Evolutionary conservation across 2,329 filamentous ascomycete genomes (phyloP).

Genomic region (Fusarium solani-melongenae): DNA sequence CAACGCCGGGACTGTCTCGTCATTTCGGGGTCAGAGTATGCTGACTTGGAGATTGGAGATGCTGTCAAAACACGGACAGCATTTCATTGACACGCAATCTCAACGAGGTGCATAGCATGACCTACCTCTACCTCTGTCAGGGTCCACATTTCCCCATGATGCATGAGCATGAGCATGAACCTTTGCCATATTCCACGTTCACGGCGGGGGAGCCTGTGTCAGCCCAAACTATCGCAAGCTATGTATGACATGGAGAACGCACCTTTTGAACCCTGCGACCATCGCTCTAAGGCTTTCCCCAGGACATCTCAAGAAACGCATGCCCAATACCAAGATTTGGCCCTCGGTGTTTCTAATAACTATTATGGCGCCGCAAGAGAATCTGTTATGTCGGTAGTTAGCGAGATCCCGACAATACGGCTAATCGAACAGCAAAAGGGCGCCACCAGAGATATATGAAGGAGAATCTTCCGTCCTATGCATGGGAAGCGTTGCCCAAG

Average conservation of each 20-base stretch:
- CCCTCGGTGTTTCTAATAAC: neutral
- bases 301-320: neutral
- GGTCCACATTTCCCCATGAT: neutral
- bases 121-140: neutral
- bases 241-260: neutral
- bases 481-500: neutral
- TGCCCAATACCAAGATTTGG: neutral
- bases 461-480: neutral
- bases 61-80: neutral
- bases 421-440: too few species aligned
- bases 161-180: neutral
- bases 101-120: neutral
- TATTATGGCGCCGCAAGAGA: neutral
- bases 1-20: neutral
- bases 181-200: neutral
- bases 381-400: neutral
- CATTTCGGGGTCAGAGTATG: neutral
- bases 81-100: neutral
- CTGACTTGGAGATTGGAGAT: neutral
- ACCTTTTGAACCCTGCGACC: neutral
- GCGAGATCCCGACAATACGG: too few species aligned
- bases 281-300: neutral
- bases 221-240: neutral
- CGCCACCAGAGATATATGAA: neutral
- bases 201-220: neutral